Evolutionary conservation across 106 monocot species (phyloP).

Genomic region (Chionographis japonica): DNA sequence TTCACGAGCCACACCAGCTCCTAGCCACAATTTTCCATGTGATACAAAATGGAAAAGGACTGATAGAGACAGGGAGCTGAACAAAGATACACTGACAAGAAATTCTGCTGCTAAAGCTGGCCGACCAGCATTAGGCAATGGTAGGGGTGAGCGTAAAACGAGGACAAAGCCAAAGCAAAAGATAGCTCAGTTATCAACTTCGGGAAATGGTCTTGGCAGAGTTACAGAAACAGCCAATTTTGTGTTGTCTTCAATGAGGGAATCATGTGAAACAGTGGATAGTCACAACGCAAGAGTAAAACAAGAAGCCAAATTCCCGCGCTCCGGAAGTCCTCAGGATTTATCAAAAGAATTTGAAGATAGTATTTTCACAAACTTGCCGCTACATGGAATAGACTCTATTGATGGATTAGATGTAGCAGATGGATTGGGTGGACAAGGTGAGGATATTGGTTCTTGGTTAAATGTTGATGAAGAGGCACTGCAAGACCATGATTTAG

Average conservation of each 20-base stretch:
- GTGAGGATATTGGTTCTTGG: slow-evolving; percentile 85
- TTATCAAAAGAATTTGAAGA: slow-evolving; percentile 46
- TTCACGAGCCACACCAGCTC: slow-evolving; percentile 29
- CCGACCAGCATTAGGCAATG: slow-evolving; percentile 39
- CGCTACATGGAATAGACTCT: slow-evolving; percentile 30
- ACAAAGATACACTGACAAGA: slow-evolving; percentile 37
- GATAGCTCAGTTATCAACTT: slow-evolving; percentile 61
- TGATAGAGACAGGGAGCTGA: slow-evolving; percentile 54
- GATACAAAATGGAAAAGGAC: slow-evolving; percentile 70
- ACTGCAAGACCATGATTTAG: slow-evolving; percentile 65
- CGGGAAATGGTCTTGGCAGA: slow-evolving; percentile 53
- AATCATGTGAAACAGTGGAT: slow-evolving; percentile 17
- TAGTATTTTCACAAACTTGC: slow-evolving; percentile 38
- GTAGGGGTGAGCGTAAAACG: slow-evolving; percentile 69
- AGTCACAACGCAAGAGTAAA: slow-evolving; percentile 20
- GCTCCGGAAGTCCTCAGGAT: slow-evolving; percentile 5
- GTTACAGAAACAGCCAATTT: slow-evolving; percentile 22
- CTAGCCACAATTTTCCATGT: slow-evolving; percentile 25
- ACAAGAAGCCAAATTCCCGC: slow-evolving; percentile 20
- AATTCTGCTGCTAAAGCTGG: slow-evolving; percentile 54
- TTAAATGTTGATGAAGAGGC: slow-evolving; percentile 71
- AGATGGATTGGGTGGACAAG: slow-evolving; percentile 53
- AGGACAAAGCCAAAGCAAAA: slow-evolving; percentile 83
- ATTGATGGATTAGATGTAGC: slow-evolving; percentile 56
- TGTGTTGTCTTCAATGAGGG: slow-evolving; percentile 10